Evolutionary conservation across 169 alveolate genomes (phyloP).

Genomic region (Babesia bovis): DNA sequence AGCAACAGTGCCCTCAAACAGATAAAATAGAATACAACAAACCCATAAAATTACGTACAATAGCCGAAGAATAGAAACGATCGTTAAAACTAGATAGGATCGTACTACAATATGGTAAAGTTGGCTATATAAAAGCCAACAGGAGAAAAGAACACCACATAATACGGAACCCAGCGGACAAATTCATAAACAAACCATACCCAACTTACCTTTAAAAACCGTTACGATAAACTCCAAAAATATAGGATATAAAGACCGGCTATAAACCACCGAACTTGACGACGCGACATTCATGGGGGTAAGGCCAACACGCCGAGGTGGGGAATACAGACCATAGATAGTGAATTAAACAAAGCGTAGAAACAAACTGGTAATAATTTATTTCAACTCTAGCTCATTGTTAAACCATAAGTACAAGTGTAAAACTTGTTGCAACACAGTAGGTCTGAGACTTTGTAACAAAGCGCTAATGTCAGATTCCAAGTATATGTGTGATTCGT

Average conservation of each 20-base stretch:
- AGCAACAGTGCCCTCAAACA: not conserved
- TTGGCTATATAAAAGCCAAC: too few relatives aligned
- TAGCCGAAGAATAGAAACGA: too few relatives aligned
- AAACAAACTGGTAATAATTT: too few relatives aligned
- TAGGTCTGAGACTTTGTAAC: too few relatives aligned
- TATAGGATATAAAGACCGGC: conserved; percentile 9
- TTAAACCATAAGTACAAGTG: too few relatives aligned
- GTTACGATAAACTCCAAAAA: not conserved
- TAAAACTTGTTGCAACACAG: too few relatives aligned
- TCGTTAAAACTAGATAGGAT: too few relatives aligned
- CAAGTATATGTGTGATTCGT: too few relatives aligned
- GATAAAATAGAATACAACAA: not conserved
- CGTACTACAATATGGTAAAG: too few relatives aligned
- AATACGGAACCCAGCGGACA: not conserved
- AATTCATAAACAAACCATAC: not conserved
- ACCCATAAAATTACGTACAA: not conserved
- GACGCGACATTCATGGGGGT: conserved; percentile 10
- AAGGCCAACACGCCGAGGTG: conserved; percentile 19
- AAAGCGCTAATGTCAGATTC: too few relatives aligned
- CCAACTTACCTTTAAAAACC: conserved; percentile 16
- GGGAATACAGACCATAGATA: conserved; percentile 7
- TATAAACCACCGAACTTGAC: not conserved
- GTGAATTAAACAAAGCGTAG: too few relatives aligned
- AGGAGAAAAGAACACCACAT: conserved; percentile 39
- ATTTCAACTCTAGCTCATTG: too few relatives aligned